Evolutionary conservation across 352 stramenopile genomes (phyloP).

Genomic region (Pythium vanterpoolii): DNA sequence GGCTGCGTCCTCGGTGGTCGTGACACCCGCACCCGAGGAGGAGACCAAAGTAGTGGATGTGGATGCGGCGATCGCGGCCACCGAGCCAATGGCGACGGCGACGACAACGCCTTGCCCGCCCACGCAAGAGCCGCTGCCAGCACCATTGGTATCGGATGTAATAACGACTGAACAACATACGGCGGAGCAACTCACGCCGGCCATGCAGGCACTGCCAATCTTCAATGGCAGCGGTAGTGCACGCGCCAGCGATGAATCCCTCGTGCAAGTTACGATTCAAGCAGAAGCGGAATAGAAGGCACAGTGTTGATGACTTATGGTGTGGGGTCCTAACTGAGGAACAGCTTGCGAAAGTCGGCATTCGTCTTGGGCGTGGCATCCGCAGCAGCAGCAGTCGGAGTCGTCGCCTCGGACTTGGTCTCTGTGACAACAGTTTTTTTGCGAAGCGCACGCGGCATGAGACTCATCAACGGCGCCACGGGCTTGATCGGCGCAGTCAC

Average conservation of each 20-base stretch:
- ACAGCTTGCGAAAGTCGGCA: constrained; percentile 64
- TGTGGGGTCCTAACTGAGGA: constrained; percentile 30
- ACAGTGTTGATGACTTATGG: neutral
- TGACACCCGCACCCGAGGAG: neutral
- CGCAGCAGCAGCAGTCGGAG: constrained; percentile 3
- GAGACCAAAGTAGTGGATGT: neutral
- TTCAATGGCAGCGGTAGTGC: neutral
- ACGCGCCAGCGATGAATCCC: neutral
- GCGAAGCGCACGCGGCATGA: constrained; percentile 55
- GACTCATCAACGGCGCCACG: constrained; percentile 27
- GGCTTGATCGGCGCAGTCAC: constrained; percentile 20
- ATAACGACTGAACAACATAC: neutral
- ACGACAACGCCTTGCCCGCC: neutral
- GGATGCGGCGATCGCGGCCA: constrained; percentile 9
- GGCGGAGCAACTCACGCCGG: neutral
- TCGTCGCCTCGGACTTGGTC: neutral
- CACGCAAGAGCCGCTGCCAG: neutral
- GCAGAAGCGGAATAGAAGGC: constrained; percentile 10
- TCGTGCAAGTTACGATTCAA: constrained; percentile 7
- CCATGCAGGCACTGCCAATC: neutral
- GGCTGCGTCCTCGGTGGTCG: neutral
- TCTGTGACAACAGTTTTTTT: constrained; percentile 19
- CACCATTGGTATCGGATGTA: neutral
- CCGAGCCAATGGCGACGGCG: neutral
- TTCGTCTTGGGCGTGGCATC: constrained; percentile 46